phyloP scores from a whole-genome alignment of 495 filamentous ascomycete species.

The Aspergillus sparsus region DNA sequence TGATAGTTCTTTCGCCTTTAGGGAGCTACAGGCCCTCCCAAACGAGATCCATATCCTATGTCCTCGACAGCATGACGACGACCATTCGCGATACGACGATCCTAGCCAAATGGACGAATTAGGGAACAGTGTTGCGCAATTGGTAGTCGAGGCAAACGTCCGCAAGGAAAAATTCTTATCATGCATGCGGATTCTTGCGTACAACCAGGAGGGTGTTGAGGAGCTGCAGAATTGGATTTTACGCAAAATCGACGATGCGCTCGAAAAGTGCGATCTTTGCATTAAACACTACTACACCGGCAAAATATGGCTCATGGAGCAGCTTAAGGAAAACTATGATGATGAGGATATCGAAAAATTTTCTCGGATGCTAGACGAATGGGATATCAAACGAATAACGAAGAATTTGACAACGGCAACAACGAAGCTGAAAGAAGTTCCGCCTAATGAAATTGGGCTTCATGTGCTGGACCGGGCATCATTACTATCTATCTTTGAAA shows the following conservation, averaged over 20 bases:
- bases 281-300: conserved; percentile 77
- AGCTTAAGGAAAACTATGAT: conserved; percentile 61
- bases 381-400: conserved; percentile 64
- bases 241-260: conserved; percentile 50
- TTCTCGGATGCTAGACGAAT: conserved; percentile 53
- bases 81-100: conserved; percentile 57
- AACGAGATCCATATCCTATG: conserved; percentile 52
- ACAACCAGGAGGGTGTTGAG: conserved; percentile 60
- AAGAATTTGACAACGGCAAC: conserved; percentile 53
- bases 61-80: conserved; percentile 49
- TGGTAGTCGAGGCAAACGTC: conserved; percentile 49
- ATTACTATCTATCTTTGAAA: conserved; percentile 63
- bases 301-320: conserved; percentile 61
- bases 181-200: conserved; percentile 68
- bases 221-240: conserved; percentile 60
- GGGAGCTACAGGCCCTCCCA: conserved; percentile 49
- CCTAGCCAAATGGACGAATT: conserved; percentile 33
- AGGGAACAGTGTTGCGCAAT: conserved; percentile 36
- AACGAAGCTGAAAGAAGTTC: conserved; percentile 48
- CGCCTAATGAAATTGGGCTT: conserved; percentile 49
- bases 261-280: conserved; percentile 76
- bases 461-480: conserved; percentile 50
- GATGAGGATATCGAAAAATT: conserved; percentile 63
- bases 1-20: conserved; percentile 18
- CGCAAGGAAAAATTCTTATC: conserved; percentile 60